Evolutionary conservation across 257 asterid species (phyloP), one percentile per base, ranked within the genome.

Genomic region (Paraleonurus japonicus): DNA sequence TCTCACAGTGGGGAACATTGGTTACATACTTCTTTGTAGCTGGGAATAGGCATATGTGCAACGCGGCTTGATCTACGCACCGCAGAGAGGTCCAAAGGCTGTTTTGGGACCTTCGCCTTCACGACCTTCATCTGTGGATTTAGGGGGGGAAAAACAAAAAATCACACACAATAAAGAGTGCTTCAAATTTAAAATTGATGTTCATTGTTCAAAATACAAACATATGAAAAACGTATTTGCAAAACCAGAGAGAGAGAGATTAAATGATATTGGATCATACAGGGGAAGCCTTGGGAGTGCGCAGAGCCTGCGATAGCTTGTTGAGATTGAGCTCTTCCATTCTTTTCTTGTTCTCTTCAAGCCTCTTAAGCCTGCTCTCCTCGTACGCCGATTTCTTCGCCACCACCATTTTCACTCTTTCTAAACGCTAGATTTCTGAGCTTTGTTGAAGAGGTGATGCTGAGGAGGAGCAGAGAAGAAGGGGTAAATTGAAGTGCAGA

Each of bases 331-430:
- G 87, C 17, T 88, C 88, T 28, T 85, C 92, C 82, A 87, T 82
- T 73, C 95, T 84, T 70, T 74, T 86, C 86, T 84, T 86, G 84
- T 90, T 90, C 80, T 88, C 89, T 76, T 87, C 89, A 48, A 88
- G 69, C 74, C 89, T 83, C 82, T 84, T 83, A 74, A 67, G 80
- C 61, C 94, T 79, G 72, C 66, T 79, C 59, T 72, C 84, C 67
- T 90, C 95, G 32, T 90, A 90, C 3, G 76, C 76, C 16, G 80
- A 81, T 79, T 78, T 73, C 61, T 80, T 80, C 12, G 85, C 71
- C 16, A 74, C 83, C 85, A 85, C 93, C 96, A 86, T 90, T 88
- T 80, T 75, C 15, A 20, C 13, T 54, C 22, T 57, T 37, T 51
- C 43, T 26, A 26, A 16, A 15, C 3, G 50, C 13, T 32, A 6